Conservation (phyloP, 768 basidiomycete genomes). For the Podaxis sp. region DNA sequence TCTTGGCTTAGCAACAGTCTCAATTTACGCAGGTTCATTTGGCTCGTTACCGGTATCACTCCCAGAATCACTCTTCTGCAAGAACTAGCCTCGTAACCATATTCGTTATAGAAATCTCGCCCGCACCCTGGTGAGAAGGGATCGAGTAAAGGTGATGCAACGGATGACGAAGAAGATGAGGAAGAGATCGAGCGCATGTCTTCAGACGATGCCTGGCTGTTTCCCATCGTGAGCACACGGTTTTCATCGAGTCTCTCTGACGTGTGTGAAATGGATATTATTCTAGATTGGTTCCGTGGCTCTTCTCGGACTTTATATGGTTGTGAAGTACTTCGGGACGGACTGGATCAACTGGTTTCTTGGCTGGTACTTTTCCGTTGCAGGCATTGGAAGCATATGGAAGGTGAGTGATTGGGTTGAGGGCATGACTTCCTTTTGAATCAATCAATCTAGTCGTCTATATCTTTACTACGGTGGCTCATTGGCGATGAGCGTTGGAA, state of each 20-base stretch:
- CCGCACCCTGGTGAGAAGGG: conserved; percentile 16
- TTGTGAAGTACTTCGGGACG: conserved; percentile 72
- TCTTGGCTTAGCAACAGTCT: conserved; percentile 55
- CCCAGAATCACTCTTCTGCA: background rate
- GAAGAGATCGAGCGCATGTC: conserved; percentile 57
- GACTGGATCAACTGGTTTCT: conserved; percentile 83
- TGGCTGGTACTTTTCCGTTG: conserved; percentile 68
- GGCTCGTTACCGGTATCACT: conserved; percentile 61
- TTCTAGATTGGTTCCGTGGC: conserved; percentile 63
- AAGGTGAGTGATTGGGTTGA: conserved; percentile 39
- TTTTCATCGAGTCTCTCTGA: background rate
- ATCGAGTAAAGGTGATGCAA: conserved; percentile 15
- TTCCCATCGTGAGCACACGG: conserved; percentile 58
- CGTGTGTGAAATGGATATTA: conserved; percentile 1
- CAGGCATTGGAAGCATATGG: conserved; percentile 65
- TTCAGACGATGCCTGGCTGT: conserved; percentile 66
- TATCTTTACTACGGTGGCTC: conserved; percentile 43
- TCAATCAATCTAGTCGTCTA: conserved; percentile 37
- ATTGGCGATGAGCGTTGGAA: conserved; percentile 56
- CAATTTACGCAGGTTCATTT: conserved; percentile 68
- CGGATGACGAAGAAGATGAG: conserved; percentile 55
- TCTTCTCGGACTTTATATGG: conserved; percentile 62
- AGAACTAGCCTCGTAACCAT: background rate
- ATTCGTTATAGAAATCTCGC: conserved; percentile 18
- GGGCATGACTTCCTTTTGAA: background rate